phyloP scores from a whole-genome alignment of 148 eudicot genomes.

The Selenicereus undatus region DNA sequence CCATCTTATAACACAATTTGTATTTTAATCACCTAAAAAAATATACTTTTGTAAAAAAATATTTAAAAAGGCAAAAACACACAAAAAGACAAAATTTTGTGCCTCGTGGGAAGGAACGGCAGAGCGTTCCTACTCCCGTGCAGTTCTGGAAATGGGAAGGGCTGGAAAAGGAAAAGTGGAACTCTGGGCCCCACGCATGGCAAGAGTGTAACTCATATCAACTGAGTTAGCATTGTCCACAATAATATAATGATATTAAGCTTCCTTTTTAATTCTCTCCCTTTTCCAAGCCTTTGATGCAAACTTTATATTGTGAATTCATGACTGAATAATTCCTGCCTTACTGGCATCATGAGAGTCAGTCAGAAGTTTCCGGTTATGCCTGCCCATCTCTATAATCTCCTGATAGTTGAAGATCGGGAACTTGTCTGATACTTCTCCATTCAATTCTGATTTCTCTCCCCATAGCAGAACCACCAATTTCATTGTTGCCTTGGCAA shows the following conservation, averaged over 20 bases:
- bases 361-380: slow-evolving; percentile 52
- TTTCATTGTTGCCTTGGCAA: slow-evolving; percentile 47
- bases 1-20: too few species aligned
- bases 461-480: slow-evolving; percentile 88
- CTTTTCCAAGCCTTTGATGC: neutral
- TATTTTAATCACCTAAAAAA: too few species aligned
- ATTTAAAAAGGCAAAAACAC: too few species aligned
- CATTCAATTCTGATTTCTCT: slow-evolving; percentile 55
- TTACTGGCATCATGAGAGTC: slow-evolving; percentile 72
- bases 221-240: neutral
- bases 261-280: neutral
- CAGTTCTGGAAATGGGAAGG: too few species aligned
- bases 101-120: too few species aligned
- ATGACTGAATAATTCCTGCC: slow-evolving; percentile 27
- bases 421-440: slow-evolving; percentile 34
- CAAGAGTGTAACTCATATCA: neutral
- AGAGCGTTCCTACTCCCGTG: too few species aligned
- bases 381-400: slow-evolving; percentile 63
- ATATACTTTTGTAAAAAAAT: too few species aligned
- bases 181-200: too few species aligned
- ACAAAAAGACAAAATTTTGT: too few species aligned
- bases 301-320: slow-evolving; percentile 4
- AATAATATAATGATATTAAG: neutral
- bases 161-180: too few species aligned
- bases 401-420: slow-evolving; percentile 61